Evolutionary conservation across 2,329 filamentous ascomycete genomes (phyloP), one percentile per base, ranked within the genome.

Genomic region (Didymella segeticola): DNA sequence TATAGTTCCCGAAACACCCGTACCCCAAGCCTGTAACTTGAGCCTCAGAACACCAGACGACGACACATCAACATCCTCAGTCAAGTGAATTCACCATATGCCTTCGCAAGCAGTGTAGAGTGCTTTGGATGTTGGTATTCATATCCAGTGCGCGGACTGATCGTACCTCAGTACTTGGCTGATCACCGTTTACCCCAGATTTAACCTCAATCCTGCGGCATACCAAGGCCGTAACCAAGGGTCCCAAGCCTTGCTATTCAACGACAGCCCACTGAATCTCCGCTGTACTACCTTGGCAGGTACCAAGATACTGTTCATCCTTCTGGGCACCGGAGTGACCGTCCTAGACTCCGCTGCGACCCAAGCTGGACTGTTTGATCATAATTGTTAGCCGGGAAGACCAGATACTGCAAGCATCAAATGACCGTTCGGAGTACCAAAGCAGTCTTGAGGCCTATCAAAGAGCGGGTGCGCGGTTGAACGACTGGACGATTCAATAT

Each of bases 331-430:
- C 51, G 51, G 51, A 49, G 36, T 17, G 11, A 9, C 2, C 34
- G 17, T 49, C 51, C 51, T 54, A 49, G 29, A 41, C 15, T 26
- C 51, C 51, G 51, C n/a, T n/a, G n/a, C n/a, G n/a, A n/a, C n/a
- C n/a, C n/a, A n/a, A n/a, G n/a, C n/a, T n/a, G n/a, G n/a, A n/a
- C n/a, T n/a, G n/a, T n/a, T 27, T n/a, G 17, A 17, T 11, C 8
- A 8, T 7, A 12, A 36, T 33, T 15, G 20, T 12, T 22, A 23
- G 27, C 27, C n/a, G 12, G 12, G 10, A 17, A 9, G 14, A 17
- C 29, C 23, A 43, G 30, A 11, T 12, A 15, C 6, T 17, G 6
- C 9, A 12, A 12, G 12, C 15, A 29, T 46, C 43, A 53, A 38
- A n/a, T 47, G 50, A 53, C 30, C 29, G 14, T 20, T 3, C 11